phyloP scores from a whole-genome alignment of 2,329 filamentous ascomycete genomes.

The Pseudocercospora fuligena region DNA sequence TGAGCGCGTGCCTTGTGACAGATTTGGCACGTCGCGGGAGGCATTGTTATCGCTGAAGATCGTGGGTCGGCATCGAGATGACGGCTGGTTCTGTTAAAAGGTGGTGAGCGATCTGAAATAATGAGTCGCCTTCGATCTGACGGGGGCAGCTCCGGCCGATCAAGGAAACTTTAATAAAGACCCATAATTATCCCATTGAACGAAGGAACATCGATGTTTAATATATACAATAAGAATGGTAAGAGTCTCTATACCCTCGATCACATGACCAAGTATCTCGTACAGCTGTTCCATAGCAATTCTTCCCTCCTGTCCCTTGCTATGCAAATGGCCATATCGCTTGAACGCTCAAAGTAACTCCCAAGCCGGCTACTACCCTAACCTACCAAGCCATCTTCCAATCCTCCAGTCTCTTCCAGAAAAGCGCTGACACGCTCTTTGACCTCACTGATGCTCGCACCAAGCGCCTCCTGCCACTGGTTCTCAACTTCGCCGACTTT shows the following conservation, averaged over 20 bases:
- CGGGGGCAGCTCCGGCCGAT: neutral
- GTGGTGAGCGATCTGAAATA: neutral
- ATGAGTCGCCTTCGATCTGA: neutral
- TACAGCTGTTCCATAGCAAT: neutral
- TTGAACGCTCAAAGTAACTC: neutral
- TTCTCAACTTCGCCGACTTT: conserved; percentile 89
- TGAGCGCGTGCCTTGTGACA: conserved; percentile 80
- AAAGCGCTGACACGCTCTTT: conserved; percentile 76
- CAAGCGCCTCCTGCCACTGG: conserved; percentile 88
- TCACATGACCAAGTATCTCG: neutral
- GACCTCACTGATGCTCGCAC: conserved; percentile 72
- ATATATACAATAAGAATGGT: conserved; percentile 1
- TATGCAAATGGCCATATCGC: neutral
- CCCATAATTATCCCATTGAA: neutral
- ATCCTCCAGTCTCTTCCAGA: conserved; percentile 78
- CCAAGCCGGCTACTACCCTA: neutral
- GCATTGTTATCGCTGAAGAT: conserved; percentile 59
- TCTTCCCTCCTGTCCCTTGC: neutral
- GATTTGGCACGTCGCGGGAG: conserved; percentile 74
- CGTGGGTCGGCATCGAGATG: neutral
- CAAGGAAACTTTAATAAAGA: neutral
- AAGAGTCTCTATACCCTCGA: neutral
- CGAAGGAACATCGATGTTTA: neutral
- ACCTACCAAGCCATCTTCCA: conserved; percentile 67
- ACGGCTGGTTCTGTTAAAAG: neutral